Conservation (phyloP, 345 rosid genomes). For the Populus simonii region DNA sequence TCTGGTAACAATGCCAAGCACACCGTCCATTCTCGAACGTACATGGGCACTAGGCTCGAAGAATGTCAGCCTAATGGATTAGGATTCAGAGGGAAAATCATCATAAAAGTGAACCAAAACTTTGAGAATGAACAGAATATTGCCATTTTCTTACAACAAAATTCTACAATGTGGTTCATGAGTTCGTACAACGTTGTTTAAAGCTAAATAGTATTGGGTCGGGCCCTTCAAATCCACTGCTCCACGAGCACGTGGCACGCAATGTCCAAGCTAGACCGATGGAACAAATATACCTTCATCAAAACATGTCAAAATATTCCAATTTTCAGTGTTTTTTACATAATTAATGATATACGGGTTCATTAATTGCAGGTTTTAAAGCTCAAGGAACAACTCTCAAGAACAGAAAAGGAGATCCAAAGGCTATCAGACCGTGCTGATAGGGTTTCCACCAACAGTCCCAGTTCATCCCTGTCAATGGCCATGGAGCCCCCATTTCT, state of each 20-base stretch:
- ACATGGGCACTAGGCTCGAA: conserved; percentile 54
- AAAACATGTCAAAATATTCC: background rate
- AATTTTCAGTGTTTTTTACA: background rate
- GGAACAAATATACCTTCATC: background rate
- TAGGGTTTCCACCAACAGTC: conserved; percentile 48
- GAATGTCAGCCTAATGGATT: conserved; percentile 23
- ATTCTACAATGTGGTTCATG: background rate
- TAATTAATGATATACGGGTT: background rate
- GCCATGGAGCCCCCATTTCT: conserved; percentile 39
- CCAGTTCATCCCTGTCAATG: conserved; percentile 49
- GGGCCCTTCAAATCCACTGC: conserved; percentile 35
- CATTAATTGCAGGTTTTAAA: conserved; percentile 42
- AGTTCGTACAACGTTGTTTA: conserved; percentile 25
- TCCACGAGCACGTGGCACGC: background rate
- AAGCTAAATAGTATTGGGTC: background rate
- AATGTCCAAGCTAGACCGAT: background rate
- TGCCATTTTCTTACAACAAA: conserved; percentile 45
- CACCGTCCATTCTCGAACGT: conserved; percentile 31
- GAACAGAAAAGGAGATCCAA: conserved; percentile 52
- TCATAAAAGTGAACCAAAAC: background rate
- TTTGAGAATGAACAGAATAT: conserved; percentile 22
- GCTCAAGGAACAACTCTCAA: conserved; percentile 46
- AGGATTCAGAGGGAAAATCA: background rate
- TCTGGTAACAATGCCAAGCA: too few species aligned
- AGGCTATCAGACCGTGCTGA: conserved; percentile 40